Base-by-base conservation (phyloP, 2,329 filamentous ascomycete genomes). In the Apiospora pterosperma region DNA sequence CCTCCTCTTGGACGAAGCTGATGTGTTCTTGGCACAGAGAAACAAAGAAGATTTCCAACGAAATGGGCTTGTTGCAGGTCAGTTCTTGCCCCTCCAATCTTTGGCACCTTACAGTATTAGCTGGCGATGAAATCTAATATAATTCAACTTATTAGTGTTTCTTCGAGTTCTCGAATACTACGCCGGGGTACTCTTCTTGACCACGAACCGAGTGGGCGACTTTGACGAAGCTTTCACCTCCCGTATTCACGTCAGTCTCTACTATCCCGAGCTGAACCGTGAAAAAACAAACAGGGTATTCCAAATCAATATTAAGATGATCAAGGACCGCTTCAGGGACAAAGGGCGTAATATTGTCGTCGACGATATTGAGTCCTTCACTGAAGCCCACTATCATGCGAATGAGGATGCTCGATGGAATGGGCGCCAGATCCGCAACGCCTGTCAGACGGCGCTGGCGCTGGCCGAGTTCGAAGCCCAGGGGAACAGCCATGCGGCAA, bases 181-280 rank as follows among this genome's bases (percentile, higher is more conserved):
- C 38, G 58, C 68, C 0, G 78, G 78, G 0, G 74, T 79, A 23
- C 68, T 79, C 1, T 78, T 76, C 65, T 70, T 81, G 7, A 81
- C 79, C 0, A 81, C 78, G 8, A 81, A 81, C 65, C 73, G 77
- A 6, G 72, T 80, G 5, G 77, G 78, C 1, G 68, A 71, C 2
- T 75, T 81, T 21, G 79, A 81, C 61, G 78, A 79, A 34, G 79
- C 79, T 0, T 80, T 79, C 60, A 68, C 68, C 42, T 78, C 76
- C 0, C 72, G 77, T 1, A 76, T 79, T 25, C 75, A 79, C 44
- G 67, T 77, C 12, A 73, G 69, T 16, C 67, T 78, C 0, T 73
- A 77, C 66, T 78, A 77, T 61, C 74, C 69, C 1, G 61, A 63
- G 1, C 69, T 74, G 2, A 61, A 68, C 44, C 23, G 63, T 12